Conservation (phyloP, 495 filamentous ascomycete species). For the Podospora sp. region DNA sequence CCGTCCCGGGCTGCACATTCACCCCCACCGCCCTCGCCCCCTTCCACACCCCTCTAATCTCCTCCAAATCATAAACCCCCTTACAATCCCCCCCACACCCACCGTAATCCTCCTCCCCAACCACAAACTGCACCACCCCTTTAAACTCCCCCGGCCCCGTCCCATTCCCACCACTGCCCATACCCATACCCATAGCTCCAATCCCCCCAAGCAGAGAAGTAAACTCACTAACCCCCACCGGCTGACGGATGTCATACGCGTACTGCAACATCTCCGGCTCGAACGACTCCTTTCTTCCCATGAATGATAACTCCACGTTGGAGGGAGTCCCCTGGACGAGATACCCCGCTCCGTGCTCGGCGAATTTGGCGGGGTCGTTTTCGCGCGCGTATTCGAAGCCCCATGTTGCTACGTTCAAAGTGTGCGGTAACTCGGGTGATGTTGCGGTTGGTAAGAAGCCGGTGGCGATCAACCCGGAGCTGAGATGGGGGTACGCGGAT, state of each 20-base stretch:
- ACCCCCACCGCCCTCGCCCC: constrained; percentile 32
- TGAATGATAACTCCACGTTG: constrained; percentile 25
- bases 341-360: constrained; percentile 27
- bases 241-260: constrained; percentile 31
- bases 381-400: constrained; percentile 25
- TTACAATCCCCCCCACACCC: constrained; percentile 28
- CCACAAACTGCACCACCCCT: constrained; percentile 35
- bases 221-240: constrained; percentile 33
- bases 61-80: constrained; percentile 7
- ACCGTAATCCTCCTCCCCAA: constrained; percentile 33
- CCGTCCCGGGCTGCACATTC: constrained; percentile 30
- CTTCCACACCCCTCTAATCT: constrained; percentile 27
- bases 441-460: constrained; percentile 28
- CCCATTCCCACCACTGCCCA: no score
- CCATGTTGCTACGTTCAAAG: constrained; percentile 31
- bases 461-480: constrained; percentile 36
- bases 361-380: constrained; percentile 7
- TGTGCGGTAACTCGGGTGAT: constrained; percentile 16
- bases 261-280: constrained; percentile 31
- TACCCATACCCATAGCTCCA: no score
- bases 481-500: constrained; percentile 27
- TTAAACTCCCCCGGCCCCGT: constrained; percentile 20
- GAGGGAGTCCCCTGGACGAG: constrained; percentile 30
- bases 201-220: constrained; percentile 19
- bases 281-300: constrained; percentile 27